Evolutionary conservation across 192 early-diverging fungal species (phyloP).

Genomic region (Podila horticola): DNA sequence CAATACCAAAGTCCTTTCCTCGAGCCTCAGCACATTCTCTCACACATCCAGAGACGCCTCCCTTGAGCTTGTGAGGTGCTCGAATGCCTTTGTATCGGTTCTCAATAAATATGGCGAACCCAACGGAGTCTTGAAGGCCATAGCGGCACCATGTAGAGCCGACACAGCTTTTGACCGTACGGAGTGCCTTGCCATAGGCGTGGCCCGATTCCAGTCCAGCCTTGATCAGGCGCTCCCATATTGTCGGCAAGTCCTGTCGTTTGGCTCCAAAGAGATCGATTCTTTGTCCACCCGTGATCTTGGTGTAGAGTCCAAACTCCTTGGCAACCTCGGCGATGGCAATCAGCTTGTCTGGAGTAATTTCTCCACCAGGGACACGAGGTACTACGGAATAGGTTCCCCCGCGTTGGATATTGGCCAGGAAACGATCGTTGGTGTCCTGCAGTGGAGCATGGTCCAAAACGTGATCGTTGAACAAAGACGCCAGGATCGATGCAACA

Average conservation of each 20-base stretch:
- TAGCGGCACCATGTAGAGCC: constrained; percentile 76
- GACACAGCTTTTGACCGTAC: constrained; percentile 77
- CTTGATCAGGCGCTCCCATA: constrained; percentile 71
- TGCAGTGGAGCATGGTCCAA: constrained; percentile 62
- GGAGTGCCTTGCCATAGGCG: constrained; percentile 75
- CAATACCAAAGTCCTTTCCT: constrained; percentile 53
- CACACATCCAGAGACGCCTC: constrained; percentile 74
- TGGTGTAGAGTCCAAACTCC: constrained; percentile 70
- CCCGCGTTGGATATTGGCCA: constrained; percentile 77
- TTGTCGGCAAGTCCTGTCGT: constrained; percentile 70
- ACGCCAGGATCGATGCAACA: constrained; percentile 71
- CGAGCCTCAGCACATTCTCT: constrained; percentile 69
- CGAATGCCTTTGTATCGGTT: constrained; percentile 76
- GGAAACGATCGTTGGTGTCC: constrained; percentile 76
- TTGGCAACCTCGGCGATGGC: constrained; percentile 71
- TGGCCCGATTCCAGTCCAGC: constrained; percentile 76
- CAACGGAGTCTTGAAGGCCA: constrained; percentile 73
- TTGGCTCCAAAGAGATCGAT: constrained; percentile 78
- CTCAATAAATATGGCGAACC: constrained; percentile 71
- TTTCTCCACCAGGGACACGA: constrained; percentile 71
- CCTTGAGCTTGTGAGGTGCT: constrained; percentile 76
- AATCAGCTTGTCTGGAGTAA: constrained; percentile 73
- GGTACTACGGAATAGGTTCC: constrained; percentile 75
- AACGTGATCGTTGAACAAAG: constrained; percentile 73
- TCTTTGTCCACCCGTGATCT: constrained; percentile 77